phyloP scores from a whole-genome alignment of 352 stramenopile species.

The Globisporangium orthogonon region DNA sequence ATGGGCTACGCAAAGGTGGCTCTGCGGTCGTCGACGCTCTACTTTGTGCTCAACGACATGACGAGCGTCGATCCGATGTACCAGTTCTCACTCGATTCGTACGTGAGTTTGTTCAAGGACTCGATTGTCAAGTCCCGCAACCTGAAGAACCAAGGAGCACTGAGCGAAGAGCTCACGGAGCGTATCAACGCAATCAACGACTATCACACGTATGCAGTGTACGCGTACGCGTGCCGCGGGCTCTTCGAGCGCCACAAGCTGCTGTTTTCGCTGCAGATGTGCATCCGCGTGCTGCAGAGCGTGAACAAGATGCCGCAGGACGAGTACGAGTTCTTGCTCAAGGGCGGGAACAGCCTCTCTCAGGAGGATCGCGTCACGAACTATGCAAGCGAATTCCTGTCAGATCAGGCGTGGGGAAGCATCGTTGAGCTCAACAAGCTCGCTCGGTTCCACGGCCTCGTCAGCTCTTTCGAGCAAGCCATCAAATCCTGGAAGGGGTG shows the following conservation, averaged over 20 bases:
- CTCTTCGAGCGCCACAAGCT: conserved; percentile 96
- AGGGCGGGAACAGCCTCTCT: conserved; percentile 70
- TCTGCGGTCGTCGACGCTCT: conserved; percentile 91
- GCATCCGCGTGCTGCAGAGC: conserved; percentile 88
- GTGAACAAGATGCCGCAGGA: conserved; percentile 88
- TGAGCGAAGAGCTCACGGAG: conserved; percentile 80
- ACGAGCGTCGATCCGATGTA: conserved; percentile 96
- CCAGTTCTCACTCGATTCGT: conserved; percentile 94
- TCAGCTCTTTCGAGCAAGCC: conserved; percentile 87
- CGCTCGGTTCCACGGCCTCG: conserved; percentile 80
- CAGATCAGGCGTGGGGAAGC: conserved; percentile 80
- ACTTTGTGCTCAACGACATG: conserved; percentile 96
- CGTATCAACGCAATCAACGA: conserved; percentile 93
- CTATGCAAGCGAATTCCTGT: conserved; percentile 83
- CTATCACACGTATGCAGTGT: conserved; percentile 94
- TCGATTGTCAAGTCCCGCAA: conserved; percentile 88
- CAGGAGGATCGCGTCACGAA: conserved; percentile 77
- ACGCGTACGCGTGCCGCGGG: conserved; percentile 92
- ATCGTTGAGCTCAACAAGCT: conserved; percentile 92
- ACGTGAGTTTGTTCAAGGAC: conserved; percentile 92
- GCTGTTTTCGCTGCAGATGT: conserved; percentile 94
- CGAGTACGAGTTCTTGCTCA: conserved; percentile 94
- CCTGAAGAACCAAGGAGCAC: conserved; percentile 69
- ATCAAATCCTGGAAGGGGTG: conserved; percentile 78
- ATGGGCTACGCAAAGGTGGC: conserved; percentile 92